Conservation (phyloP, 306 rosid genomes). For the Ochetophila trinervis region DNA sequence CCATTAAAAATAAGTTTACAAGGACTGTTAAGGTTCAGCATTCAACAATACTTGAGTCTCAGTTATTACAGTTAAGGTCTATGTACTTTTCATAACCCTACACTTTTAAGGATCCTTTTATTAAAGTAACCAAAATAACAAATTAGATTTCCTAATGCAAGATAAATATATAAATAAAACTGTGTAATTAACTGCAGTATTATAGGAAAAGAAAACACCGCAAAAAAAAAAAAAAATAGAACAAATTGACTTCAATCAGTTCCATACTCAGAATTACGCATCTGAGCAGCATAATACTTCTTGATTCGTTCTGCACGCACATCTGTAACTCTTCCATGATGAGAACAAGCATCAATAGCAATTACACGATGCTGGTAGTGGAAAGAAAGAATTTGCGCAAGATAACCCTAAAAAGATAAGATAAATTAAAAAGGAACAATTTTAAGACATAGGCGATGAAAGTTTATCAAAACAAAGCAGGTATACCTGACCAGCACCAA, state of each 20-base stretch:
- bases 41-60: too few relatives aligned
- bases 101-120: too few relatives aligned
- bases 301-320: conserved; percentile 72
- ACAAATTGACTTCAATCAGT: background rate
- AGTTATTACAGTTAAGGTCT: too few relatives aligned
- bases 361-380: conserved; percentile 72
- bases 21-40: too few relatives aligned
- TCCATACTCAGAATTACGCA: conserved; percentile 68
- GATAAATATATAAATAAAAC: background rate
- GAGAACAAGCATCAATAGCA: conserved; percentile 90
- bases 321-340: conserved; percentile 77
- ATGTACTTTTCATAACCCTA: too few relatives aligned
- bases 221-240: background rate
- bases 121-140: too few relatives aligned
- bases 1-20: too few relatives aligned
- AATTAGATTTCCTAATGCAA: too few relatives aligned
- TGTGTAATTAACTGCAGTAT: background rate
- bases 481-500: conserved; percentile 94
- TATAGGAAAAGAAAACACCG: background rate
- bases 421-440: too few relatives aligned
- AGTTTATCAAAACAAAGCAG: conserved; percentile 20
- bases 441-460: background rate
- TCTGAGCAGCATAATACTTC: conserved; percentile 64
- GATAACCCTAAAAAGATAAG: conserved; percentile 67
- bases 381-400: conserved; percentile 85